Percentiles rank a stretch among this genome's conserved stretches.
Conservation (phyloP, 371 early-diverging fungal genomes). For the Mucor piriformis region DNA sequence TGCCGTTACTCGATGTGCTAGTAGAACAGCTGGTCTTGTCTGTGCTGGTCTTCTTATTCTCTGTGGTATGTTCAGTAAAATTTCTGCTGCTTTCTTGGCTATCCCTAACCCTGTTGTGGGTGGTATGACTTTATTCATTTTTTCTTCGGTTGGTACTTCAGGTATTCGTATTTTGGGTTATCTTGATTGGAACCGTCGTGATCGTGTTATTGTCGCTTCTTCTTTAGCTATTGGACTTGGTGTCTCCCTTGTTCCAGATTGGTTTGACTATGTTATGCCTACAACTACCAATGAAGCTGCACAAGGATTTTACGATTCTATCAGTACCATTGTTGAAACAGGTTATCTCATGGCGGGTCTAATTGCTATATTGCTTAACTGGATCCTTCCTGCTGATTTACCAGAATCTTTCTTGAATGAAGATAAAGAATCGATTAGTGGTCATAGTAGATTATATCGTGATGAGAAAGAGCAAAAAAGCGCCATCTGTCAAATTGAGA, state of each 20-base stretch:
- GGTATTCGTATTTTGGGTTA: conserved; percentile 63
- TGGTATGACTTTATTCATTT: conserved; percentile 64
- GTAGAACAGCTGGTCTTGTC: conserved; percentile 47
- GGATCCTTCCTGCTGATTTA: conserved; percentile 40
- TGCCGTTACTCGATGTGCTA: conserved; percentile 63
- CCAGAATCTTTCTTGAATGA: neutral
- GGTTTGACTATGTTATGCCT: conserved; percentile 56
- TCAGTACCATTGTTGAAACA: conserved; percentile 55
- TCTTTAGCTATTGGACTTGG: conserved; percentile 56
- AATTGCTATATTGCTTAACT: conserved; percentile 55
- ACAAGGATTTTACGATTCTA: conserved; percentile 54
- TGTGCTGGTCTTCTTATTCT: conserved; percentile 57
- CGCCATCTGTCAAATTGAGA: neutral
- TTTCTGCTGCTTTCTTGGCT: conserved; percentile 59
- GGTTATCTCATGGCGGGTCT: conserved; percentile 59
- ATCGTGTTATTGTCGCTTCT: conserved; percentile 60
- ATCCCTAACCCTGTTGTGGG: conserved; percentile 57
- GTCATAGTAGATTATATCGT: neutral
- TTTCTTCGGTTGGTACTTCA: conserved; percentile 61
- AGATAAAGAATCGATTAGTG: neutral
- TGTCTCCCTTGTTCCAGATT: conserved; percentile 55
- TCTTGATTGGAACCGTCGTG: conserved; percentile 64
- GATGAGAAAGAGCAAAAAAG: neutral
- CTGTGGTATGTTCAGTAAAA: conserved; percentile 61
- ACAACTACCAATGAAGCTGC: conserved; percentile 42